Conservation (phyloP, 1,284 basidiomycete genomes). For the Fistulinella cinereoalba region DNA sequence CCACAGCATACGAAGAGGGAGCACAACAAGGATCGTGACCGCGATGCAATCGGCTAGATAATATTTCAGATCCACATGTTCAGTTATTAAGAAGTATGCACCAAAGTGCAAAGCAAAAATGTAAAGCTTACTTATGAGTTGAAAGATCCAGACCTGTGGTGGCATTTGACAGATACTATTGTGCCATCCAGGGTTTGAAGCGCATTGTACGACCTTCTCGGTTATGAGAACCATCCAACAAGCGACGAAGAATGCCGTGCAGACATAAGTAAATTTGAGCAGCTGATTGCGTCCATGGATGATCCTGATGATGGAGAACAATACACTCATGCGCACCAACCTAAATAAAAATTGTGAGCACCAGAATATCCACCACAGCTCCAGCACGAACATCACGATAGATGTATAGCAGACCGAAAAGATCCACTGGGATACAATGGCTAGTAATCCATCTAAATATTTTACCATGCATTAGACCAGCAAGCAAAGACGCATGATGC, state of each 20-base stretch:
- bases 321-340: conserved; percentile 16
- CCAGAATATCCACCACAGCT: not conserved
- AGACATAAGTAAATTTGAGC: conserved; percentile 11
- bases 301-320: conserved; percentile 24
- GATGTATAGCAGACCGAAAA: conserved; percentile 9
- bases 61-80: too few species aligned
- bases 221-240: conserved; percentile 13
- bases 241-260: conserved; percentile 9
- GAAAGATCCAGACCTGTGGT: conserved; percentile 2
- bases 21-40: conserved; percentile 14
- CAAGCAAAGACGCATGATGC: not conserved
- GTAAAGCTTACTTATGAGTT: conserved; percentile 12
- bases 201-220: conserved; percentile 14
- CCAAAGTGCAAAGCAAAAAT: not conserved
- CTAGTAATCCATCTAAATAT: conserved; percentile 6
- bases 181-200: conserved; percentile 15
- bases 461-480: not conserved
- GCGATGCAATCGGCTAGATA: conserved; percentile 20
- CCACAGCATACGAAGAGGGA: conserved; percentile 27
- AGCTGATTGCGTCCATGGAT: conserved; percentile 5
- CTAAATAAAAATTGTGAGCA: conserved; percentile 4
- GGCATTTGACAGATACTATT: conserved; percentile 1
- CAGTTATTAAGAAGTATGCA: too few species aligned
- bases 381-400: conserved; percentile 11
- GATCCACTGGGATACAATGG: conserved; percentile 11